phyloP scores from a whole-genome alignment of 106 monocot genomes.

The Dendrobium nobile region DNA sequence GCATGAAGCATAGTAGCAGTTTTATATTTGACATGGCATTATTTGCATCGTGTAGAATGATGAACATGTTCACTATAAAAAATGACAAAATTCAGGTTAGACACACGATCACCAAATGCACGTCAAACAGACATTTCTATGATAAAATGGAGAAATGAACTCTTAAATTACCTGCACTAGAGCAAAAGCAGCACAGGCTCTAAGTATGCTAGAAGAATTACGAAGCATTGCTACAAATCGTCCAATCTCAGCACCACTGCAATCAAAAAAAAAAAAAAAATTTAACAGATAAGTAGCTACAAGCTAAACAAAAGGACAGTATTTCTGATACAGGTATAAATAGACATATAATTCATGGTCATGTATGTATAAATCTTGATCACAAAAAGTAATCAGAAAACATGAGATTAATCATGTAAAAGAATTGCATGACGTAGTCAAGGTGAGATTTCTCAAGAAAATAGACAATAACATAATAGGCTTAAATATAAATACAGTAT shows the following conservation, averaged over 20 bases:
- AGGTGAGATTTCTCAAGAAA: no score
- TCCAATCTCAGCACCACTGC: slow-evolving; percentile 86
- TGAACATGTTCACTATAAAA: no score
- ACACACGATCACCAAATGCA: no score
- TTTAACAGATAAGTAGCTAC: neutral
- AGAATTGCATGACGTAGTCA: no score
- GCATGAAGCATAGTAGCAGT: no score
- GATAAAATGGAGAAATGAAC: neutral
- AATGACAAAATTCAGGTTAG: no score
- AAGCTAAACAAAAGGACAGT: neutral
- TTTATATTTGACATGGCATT: no score
- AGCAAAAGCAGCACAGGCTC: slow-evolving; percentile 97
- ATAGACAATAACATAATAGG: no score
- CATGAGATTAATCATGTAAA: no score
- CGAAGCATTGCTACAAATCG: slow-evolving; percentile 89
- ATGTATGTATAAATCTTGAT: neutral
- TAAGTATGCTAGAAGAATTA: slow-evolving; percentile 76
- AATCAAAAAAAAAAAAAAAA: neutral
- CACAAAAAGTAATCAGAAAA: neutral
- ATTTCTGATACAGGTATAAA: neutral
- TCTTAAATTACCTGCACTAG: slow-evolving; percentile 74
- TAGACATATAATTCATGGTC: neutral
- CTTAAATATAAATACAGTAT: no score
- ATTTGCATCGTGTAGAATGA: no score
- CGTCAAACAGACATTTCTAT: neutral